Percentiles rank a stretch among this genome's conserved stretches.
Conservation (phyloP, 2,329 filamentous ascomycete genomes). For the Neurospora sp. region DNA sequence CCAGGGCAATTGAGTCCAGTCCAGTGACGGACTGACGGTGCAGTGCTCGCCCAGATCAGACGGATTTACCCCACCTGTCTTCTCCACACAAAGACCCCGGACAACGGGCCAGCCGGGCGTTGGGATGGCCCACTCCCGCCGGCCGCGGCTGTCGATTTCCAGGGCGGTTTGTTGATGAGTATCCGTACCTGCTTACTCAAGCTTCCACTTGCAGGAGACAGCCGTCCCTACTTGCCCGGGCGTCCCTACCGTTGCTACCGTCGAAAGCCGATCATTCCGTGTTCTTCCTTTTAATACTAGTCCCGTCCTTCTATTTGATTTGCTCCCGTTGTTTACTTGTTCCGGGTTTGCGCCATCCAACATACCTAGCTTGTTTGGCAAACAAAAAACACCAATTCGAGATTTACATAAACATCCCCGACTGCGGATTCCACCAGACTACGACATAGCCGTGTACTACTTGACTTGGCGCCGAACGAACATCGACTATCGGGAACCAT, state of each 20-base stretch:
- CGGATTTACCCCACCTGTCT: background rate
- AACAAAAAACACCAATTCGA: background rate
- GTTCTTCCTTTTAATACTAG: background rate
- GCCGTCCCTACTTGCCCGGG: background rate
- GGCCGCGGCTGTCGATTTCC: background rate
- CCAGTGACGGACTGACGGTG: background rate
- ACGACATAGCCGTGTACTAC: background rate
- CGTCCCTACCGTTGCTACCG: background rate
- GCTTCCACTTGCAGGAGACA: background rate
- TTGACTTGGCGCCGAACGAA: background rate
- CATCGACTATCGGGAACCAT: background rate
- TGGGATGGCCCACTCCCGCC: background rate
- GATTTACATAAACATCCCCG: background rate
- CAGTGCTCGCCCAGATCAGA: background rate
- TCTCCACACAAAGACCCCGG: background rate
- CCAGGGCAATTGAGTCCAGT: background rate
- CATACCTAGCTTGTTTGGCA: background rate
- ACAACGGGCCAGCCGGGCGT: background rate
- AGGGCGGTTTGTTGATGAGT: background rate
- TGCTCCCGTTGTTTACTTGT: background rate
- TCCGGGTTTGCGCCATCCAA: background rate
- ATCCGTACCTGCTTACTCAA: background rate
- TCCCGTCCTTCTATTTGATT: background rate
- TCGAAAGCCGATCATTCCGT: background rate
- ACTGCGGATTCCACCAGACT: background rate